Evolutionary conservation across 1,139 yeast genomes (phyloP).

Genomic region (Kodamaea alishanica): DNA sequence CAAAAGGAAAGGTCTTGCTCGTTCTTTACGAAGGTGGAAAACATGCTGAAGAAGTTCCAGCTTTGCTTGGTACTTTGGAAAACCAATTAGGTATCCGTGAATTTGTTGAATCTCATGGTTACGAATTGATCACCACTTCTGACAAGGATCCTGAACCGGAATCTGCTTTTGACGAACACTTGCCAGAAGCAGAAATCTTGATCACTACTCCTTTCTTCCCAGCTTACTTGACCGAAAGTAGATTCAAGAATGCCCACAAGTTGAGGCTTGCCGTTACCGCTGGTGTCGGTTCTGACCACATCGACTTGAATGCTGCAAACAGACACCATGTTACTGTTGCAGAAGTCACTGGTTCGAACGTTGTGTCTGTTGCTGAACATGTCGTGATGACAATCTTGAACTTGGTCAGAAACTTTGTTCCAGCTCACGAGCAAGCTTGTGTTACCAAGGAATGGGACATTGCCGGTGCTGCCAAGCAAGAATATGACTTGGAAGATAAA

Average conservation of each 20-base stretch:
- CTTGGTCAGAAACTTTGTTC: constrained; percentile 73
- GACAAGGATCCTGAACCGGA: constrained; percentile 63
- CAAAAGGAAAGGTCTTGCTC: constrained; percentile 46
- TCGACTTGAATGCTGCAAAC: constrained; percentile 72
- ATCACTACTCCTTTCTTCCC: constrained; percentile 87
- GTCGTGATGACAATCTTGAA: constrained; percentile 71
- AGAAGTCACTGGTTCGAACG: constrained; percentile 83
- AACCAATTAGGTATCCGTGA: constrained; percentile 70
- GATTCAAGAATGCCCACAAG: constrained; percentile 69
- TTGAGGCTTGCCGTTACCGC: constrained; percentile 74
- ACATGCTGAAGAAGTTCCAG: constrained; percentile 59
- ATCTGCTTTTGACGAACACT: constrained; percentile 59
- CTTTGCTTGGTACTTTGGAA: constrained; percentile 67
- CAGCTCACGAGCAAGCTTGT: constrained; percentile 68
- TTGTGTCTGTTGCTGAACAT: constrained; percentile 78
- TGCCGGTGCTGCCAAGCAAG: constrained; percentile 71
- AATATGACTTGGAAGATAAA: constrained; percentile 73
- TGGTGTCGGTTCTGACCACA: constrained; percentile 83
- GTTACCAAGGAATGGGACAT: constrained; percentile 64
- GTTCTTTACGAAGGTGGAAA: constrained; percentile 54
- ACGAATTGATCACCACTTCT: constrained; percentile 60
- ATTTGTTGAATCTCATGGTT: constrained; percentile 65
- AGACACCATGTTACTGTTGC: constrained; percentile 59
- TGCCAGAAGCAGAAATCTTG: constrained; percentile 69
- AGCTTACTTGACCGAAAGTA: constrained; percentile 64